Evolutionary conservation across 257 asterid genomes (phyloP).

Genomic region (Lycium barbarum): DNA sequence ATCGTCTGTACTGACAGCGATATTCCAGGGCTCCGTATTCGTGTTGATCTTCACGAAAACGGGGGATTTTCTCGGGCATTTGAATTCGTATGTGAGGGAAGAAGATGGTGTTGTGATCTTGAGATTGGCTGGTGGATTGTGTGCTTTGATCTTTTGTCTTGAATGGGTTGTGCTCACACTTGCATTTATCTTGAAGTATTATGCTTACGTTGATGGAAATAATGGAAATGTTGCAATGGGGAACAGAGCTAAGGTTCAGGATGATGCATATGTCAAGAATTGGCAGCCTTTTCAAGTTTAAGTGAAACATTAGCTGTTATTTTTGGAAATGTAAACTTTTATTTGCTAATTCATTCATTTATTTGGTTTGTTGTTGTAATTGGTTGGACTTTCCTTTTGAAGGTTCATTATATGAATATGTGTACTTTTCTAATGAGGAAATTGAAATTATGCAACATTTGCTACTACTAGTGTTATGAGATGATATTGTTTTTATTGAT

Average conservation of each 20-base stretch:
- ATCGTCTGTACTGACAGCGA: conserved; percentile 80
- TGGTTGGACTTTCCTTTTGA: neutral
- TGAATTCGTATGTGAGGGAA: conserved; percentile 83
- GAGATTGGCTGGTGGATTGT: conserved; percentile 76
- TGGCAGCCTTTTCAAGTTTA: conserved; percentile 88
- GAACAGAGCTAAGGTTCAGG: conserved; percentile 58
- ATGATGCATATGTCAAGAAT: conserved; percentile 74
- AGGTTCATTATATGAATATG: neutral
- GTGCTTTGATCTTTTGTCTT: conserved; percentile 68
- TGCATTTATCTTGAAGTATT: conserved; percentile 82
- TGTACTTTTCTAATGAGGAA: neutral
- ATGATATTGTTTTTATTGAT: too few relatives aligned
- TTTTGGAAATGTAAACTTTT: neutral
- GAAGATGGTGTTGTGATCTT: conserved; percentile 78
- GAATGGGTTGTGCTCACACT: conserved; percentile 87
- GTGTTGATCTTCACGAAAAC: conserved; percentile 83
- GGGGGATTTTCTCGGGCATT: conserved; percentile 65
- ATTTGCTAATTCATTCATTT: neutral
- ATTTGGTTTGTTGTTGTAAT: neutral
- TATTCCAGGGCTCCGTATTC: conserved; percentile 89
- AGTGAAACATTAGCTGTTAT: neutral
- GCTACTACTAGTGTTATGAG: neutral
- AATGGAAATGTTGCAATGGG: conserved; percentile 45
- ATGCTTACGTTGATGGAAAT: conserved; percentile 64
- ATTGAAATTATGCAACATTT: conserved; percentile 3